Evolutionary conservation across 169 alveolate species (phyloP).

Genomic region (Plasmodium gonderi): DNA sequence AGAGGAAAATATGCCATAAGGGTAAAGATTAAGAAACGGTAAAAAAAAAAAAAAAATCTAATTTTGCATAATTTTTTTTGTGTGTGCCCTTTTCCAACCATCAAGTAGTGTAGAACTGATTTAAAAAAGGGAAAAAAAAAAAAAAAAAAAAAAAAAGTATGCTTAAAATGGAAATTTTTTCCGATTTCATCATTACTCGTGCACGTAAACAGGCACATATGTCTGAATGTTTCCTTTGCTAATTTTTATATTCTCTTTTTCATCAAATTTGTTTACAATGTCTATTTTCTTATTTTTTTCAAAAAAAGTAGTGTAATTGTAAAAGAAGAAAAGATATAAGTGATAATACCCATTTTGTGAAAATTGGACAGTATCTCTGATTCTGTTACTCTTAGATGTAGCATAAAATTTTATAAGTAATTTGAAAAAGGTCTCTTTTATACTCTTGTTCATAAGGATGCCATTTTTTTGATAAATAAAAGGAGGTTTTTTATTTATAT

Average conservation of each 20-base stretch:
- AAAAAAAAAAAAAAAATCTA: neutral
- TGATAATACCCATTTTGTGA: constrained; percentile 1
- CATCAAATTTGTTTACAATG: constrained; percentile 1
- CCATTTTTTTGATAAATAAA: constrained; percentile 20
- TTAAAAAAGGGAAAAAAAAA: too few species aligned
- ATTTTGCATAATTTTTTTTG: too few species aligned
- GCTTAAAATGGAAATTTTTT: too few species aligned
- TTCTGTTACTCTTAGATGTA: neutral
- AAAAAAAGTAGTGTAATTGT: constrained; percentile 24
- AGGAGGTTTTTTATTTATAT: constrained; percentile 16
- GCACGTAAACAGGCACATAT: constrained; percentile 3
- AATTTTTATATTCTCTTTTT: constrained; percentile 9
- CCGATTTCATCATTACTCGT: constrained; percentile 20
- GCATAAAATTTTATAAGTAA: neutral
- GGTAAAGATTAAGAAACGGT: neutral
- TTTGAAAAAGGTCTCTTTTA: neutral
- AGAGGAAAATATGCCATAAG: neutral
- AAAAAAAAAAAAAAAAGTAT: too few species aligned
- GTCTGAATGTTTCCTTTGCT: constrained; percentile 35
- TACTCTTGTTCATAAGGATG: neutral
- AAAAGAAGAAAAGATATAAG: constrained; percentile 15
- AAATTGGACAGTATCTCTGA: neutral
- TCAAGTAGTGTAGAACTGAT: too few species aligned
- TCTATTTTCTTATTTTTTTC: constrained; percentile 1
- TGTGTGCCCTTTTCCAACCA: too few species aligned